phyloP scores from a whole-genome alignment of 495 filamentous ascomycete species.

The Aspergillus sclerotiicarbonarius region DNA sequence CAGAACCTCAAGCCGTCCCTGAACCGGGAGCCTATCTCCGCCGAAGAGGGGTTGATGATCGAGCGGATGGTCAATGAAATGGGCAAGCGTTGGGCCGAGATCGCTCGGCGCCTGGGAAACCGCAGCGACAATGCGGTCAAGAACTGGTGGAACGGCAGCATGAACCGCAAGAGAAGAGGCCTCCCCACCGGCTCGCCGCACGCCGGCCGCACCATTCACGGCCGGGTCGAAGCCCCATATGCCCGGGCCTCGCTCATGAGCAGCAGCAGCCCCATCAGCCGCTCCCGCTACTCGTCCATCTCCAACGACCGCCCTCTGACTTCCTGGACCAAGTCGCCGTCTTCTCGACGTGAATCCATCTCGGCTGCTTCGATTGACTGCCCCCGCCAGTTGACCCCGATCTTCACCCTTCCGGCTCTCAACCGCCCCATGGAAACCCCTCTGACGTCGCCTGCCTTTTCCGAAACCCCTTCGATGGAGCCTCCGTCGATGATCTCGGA shows the following conservation, averaged over 20 bases:
- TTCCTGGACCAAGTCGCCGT: constrained; percentile 35
- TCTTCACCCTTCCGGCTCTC: constrained; percentile 44
- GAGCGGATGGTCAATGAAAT: constrained; percentile 76
- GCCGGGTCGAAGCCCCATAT: constrained; percentile 44
- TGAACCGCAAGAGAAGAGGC: constrained; percentile 67
- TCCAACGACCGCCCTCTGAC: constrained; percentile 22
- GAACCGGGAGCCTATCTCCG: constrained; percentile 88
- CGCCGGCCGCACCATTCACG: constrained; percentile 38
- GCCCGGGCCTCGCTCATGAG: constrained; percentile 32
- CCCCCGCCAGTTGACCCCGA: constrained; percentile 43
- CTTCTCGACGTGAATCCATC: constrained; percentile 31
- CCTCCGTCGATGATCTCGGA: constrained; percentile 73
- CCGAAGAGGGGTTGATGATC: constrained; percentile 82
- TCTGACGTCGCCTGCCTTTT: constrained; percentile 68
- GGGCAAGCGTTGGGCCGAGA: constrained; percentile 94
- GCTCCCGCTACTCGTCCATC: constrained; percentile 34
- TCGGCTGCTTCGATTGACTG: constrained; percentile 29
- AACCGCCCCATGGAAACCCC: constrained; percentile 57
- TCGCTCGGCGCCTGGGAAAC: constrained; percentile 79
- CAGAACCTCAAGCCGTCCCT: constrained; percentile 91
- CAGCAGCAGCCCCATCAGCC: constrained; percentile 32
- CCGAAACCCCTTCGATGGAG: constrained; percentile 58
- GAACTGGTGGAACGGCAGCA: constrained; percentile 98
- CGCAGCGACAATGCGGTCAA: constrained; percentile 98
- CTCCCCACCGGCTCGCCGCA: constrained; percentile 35